Evolutionary conservation across 768 basidiomycete species (phyloP), one percentile per base, ranked within the genome.

Genomic region (Hygrophoropsis aurantiaca): DNA sequence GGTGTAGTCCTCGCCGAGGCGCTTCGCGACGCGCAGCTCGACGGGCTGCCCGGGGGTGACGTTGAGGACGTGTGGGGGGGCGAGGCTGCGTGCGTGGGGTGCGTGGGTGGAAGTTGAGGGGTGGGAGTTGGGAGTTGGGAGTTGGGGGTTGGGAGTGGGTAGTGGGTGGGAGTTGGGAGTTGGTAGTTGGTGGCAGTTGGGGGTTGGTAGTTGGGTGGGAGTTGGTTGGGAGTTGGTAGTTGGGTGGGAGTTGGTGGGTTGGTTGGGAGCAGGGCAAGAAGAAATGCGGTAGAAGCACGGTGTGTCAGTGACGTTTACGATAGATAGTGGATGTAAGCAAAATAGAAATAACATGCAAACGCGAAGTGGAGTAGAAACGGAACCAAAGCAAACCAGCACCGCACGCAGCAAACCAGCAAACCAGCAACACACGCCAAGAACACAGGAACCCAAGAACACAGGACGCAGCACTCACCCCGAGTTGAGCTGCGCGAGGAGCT

Each of bases 1-100:
- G 5, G 78, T 70, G 61, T 90, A 98, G 33, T 85, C 80, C 56
- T 95, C 90, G 4, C 73, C 59, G 2, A 72, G 75, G 26, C 90
- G 79, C 57, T 86, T 82, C 3, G 79, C 67, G 34, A 98, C 84
- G 27, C 84, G 80, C 4, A 99, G 71, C 53, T 94, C 89, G 36
- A 97, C 90, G 1, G 81, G 86, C 64, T 97, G 93, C 15, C 85
- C 86, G 18, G 77, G 73, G 9, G 57, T 67, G 42, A 95, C 84
- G 54, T 89, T 81, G 52, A 97, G 72, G 37, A 94, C 70, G 1
- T 80, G 73, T 0, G 85, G 81, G 0, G 94, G 94, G 0, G 94
- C 92, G 51, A 79, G 82, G 4, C 91, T 91, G 42, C 15, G 21
- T 7, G 6, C 7, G 27, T 13, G 27, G 27, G 39, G 27, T 34